phyloP scores from a whole-genome alignment of 2,329 filamentous ascomycete genomes.

The Pseudocercospora cruenta region DNA sequence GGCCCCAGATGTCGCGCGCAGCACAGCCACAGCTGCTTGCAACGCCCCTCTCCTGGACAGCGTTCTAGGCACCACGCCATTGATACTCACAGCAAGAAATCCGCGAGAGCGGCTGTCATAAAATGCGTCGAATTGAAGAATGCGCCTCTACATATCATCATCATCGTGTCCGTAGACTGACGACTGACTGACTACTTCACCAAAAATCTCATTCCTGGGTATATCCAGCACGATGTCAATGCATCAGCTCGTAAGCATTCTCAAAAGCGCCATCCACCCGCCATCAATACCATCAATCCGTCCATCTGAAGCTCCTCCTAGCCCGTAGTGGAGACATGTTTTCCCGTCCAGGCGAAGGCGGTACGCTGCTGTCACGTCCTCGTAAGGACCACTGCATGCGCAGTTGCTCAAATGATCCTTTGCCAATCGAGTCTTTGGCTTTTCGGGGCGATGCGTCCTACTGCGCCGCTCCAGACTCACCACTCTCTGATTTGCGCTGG shows the following conservation, averaged over 20 bases:
- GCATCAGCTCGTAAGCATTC: background rate
- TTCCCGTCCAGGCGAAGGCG: background rate
- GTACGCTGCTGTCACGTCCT: conserved; percentile 7
- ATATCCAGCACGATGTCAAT: background rate
- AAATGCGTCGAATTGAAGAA: background rate
- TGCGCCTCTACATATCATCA: background rate
- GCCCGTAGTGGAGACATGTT: background rate
- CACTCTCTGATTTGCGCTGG: conserved; percentile 17
- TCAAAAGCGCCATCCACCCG: background rate
- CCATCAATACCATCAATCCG: conserved; percentile 3
- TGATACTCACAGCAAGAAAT: no score
- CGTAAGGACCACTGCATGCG: conserved; percentile 6
- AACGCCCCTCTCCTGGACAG: no score
- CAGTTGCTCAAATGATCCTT: conserved; percentile 2
- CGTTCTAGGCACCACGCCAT: no score
- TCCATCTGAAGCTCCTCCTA: conserved; percentile 8
- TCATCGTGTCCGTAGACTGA: background rate
- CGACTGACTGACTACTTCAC: background rate
- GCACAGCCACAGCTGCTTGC: no score
- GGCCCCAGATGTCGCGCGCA: no score
- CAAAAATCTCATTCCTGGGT: background rate
- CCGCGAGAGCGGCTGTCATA: background rate
- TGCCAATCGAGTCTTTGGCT: background rate
- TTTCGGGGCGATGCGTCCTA: conserved; percentile 16
- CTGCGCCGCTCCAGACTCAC: conserved; percentile 17